phyloP scores from a whole-genome alignment of 495 filamentous ascomycete species.

The Tuber magnatum region DNA sequence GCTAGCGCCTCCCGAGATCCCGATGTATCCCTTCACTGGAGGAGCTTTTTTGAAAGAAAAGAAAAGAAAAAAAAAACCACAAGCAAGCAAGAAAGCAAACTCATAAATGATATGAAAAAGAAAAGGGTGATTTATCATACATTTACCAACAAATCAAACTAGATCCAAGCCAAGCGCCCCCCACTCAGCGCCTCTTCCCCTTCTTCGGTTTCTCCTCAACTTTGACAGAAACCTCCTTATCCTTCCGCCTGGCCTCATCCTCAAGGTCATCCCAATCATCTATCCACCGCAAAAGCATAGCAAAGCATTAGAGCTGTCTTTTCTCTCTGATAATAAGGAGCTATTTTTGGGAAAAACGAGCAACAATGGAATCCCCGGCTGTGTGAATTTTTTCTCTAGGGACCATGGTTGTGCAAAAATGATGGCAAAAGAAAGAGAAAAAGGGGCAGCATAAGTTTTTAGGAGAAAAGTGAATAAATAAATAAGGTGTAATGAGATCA shows the following conservation, averaged over 20 bases:
- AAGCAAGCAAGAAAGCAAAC: conserved; percentile 14
- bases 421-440: neutral
- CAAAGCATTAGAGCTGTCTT: conserved; percentile 17
- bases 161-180: conserved; percentile 10
- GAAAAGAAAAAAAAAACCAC: neutral
- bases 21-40: neutral
- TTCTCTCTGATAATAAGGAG: conserved; percentile 17
- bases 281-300: conserved; percentile 22
- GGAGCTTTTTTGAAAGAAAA: neutral
- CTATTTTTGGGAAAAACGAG: neutral
- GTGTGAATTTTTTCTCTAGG: conserved; percentile 1
- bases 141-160: conserved; percentile 21
- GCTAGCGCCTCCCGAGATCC: neutral
- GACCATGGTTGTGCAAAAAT: neutral
- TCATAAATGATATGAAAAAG: conserved; percentile 10
- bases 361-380: neutral
- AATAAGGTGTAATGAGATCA: conserved; percentile 13
- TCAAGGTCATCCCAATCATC: conserved; percentile 42
- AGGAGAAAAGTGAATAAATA: neutral
- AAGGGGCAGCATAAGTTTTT: neutral
- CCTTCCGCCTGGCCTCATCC: conserved; percentile 40
- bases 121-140: conserved; percentile 21
- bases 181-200: conserved; percentile 32
- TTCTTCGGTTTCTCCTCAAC: conserved; percentile 39
- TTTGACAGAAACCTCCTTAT: conserved; percentile 30